Evolutionary conservation across 1,284 basidiomycete genomes (phyloP).

Genomic region (Salmacisia buchloeana): DNA sequence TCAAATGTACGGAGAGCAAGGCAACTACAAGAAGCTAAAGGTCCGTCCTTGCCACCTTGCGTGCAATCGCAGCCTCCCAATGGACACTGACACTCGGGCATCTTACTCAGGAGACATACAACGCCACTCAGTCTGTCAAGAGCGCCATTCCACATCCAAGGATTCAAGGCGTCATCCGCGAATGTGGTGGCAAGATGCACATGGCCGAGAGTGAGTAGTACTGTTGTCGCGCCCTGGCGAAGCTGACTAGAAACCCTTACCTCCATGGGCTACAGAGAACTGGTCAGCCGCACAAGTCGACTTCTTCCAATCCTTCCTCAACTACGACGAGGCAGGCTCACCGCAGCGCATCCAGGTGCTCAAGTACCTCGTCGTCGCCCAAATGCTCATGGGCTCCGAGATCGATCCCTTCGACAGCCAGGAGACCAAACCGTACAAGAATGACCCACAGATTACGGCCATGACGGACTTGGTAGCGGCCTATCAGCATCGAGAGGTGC

Average conservation of each 20-base stretch:
- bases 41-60: neutral
- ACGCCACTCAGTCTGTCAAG: slow-evolving; percentile 82
- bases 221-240: neutral
- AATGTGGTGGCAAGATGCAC: slow-evolving; percentile 99
- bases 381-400: slow-evolving; percentile 96
- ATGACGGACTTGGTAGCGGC: slow-evolving; percentile 97
- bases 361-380: slow-evolving; percentile 94
- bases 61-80: neutral
- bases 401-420: slow-evolving; percentile 99
- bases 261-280: slow-evolving; percentile 65
- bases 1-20: slow-evolving; percentile 96
- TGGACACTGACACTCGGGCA: no score
- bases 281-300: slow-evolving; percentile 96
- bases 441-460: slow-evolving; percentile 88
- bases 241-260: neutral
- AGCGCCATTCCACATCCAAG: slow-evolving; percentile 97
- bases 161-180: slow-evolving; percentile 97
- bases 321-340: slow-evolving; percentile 96
- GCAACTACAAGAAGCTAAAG: slow-evolving; percentile 91
- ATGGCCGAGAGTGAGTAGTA: slow-evolving; percentile 84
- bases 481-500: slow-evolving; percentile 91
- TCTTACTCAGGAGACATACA: slow-evolving; percentile 77
- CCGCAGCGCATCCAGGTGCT: slow-evolving; percentile 94
- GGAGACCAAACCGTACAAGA: slow-evolving; percentile 99
- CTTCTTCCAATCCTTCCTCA: slow-evolving; percentile 97